These are phyloP conservation scores for Uronychia binucleata DNA, from an alignment of 73 alveolate genomes.

Conservation along the genomic window DNA sequence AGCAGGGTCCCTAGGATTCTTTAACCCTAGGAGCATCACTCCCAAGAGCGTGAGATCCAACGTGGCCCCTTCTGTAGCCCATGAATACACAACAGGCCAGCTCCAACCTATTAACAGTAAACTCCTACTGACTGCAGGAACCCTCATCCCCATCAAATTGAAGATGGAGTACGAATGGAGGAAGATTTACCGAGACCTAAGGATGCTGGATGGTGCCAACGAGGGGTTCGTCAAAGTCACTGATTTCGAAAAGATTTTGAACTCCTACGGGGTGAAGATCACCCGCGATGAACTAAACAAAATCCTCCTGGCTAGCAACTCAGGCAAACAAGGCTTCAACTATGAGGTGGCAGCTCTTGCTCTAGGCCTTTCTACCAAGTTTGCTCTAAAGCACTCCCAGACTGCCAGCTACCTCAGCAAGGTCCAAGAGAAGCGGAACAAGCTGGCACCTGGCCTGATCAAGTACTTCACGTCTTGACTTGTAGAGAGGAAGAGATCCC, in stretches of 20 bases:
- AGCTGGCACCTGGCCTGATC: not conserved
- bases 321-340: not conserved
- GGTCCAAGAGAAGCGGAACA: not conserved
- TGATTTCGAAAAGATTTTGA: not conserved
- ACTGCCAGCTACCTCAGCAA: not conserved
- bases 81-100: not conserved
- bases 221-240: not conserved
- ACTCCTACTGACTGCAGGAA: not conserved
- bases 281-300: not conserved
- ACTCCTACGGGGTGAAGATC: not conserved
- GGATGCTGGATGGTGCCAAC: not conserved
- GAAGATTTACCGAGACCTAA: not conserved
- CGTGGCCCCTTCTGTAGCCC: not conserved
- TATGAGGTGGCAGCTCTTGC: not conserved
- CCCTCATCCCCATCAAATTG: not conserved
- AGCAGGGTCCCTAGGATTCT: not conserved
- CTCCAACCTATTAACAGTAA: not conserved
- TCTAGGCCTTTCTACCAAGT: not conserved
- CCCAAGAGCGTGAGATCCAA: not conserved
- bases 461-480: not conserved
- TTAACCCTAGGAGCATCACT: not conserved
- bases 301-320: not conserved
- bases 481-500: constrained; percentile 1
- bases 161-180: constrained; percentile 8
- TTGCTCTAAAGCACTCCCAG: not conserved